Evolutionary conservation across 1,139 yeast genomes (phyloP), one percentile per base, ranked within the genome.

Genomic region (Scheffersomyces segobiensis): DNA sequence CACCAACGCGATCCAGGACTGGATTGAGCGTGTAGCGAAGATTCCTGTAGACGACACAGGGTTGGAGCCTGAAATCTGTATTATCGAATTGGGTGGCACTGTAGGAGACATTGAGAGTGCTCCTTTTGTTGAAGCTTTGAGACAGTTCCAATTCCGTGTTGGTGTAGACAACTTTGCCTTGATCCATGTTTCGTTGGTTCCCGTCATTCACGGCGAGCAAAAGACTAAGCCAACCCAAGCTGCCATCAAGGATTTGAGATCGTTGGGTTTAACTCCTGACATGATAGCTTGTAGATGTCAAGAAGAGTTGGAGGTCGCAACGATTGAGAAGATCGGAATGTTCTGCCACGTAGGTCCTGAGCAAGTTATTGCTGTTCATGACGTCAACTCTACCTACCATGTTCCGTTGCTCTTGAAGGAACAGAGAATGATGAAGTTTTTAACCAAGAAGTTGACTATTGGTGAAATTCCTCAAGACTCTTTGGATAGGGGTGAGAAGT

Each of bases 201-300:
- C 98, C 50, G 98, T 95, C 56, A 95, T 95, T 69, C 97, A 93
- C 66, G 99, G 98, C 61, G 99, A 95, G 80, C 97, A 95, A 78
- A 95, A 95, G 83, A 95, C 99, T 55, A 95, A 95, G 79, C 99
- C 99, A 59, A 95, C 99, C 12, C 99, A 95, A 80, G 99, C 98
- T 62, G 99, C 99, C 52, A 91, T 96, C 71, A 92, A 93, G 75
- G 99, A 95, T 74, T 85, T 95, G 76, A 88, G 99, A 79, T 90
- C 97, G 57, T 82, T 95, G 64, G 99, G 99, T 67, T 84, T 96
- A 73, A 86, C 89, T 52, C 98, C 99, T 18, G 98, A 96, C 75
- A 89, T 95, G 86, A 92, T 95, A 78, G 99, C 98, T 59, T 95
- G 98, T 81, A 88, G 99, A 81, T 95, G 99, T 81, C 85, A 92